Evolutionary conservation across 805 yeast genomes (phyloP), one percentile per base, ranked within the genome.

Genomic region (Saturnispora bothae): DNA sequence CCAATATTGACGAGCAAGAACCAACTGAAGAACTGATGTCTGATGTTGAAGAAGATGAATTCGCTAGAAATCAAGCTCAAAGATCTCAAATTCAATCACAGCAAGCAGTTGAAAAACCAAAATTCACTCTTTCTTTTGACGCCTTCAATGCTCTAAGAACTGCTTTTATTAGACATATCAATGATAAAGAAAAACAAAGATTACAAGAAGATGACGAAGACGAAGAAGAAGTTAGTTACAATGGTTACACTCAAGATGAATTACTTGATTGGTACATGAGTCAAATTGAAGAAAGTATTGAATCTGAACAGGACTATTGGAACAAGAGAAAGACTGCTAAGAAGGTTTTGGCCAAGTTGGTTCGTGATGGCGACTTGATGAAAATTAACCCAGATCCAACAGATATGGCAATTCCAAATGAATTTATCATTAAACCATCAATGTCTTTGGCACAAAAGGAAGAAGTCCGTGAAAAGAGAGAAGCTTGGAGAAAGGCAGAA

Each of bases 71-170:
- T 5, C 33, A 43, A 23, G 28, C 41, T 14, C 42, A 33, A 28
- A 31, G 38, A n/a, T 19, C 22, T 3, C 40, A 33, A 23, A 30
- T 15, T 13, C 21, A 26, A 26, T n/a, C 13, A 12, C 28, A 26
- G 15, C 28, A 31, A 15, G 34, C 18, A 3, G 45, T 41, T 25
- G 59, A 57, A 12, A 33, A 37, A 40, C 51, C 60, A 36, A 71
- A 70, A 49, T 49, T 53, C 33, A 63, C 77, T 7, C 75, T 92
- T 38, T 68, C 95, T 1, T 85, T 85, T 56, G 96, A 89, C 53
- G 83, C 82, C 56, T 89, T 85, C 57, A 79, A 82, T 21, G 69
- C 77, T 33, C 83, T 88, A 66, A 83, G 84, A 79, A 83, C 84
- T 54, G 58, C 79, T 43, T 65, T 88, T 46, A 86, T 88, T 20